Evolutionary conservation across 805 yeast genomes (phyloP).

Genomic region (Candida nitratophila): DNA sequence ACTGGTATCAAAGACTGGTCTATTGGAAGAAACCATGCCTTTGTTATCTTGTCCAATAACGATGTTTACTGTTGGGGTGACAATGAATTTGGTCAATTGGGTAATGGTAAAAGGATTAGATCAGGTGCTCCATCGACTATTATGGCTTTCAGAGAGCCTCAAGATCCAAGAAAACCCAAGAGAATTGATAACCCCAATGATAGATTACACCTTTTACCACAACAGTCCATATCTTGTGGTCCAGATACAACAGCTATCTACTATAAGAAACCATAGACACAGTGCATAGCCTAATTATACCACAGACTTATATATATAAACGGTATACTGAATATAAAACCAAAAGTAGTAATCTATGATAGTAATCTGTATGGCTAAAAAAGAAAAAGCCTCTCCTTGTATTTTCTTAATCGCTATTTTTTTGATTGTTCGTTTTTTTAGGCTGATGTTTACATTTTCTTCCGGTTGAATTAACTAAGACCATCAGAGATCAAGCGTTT

Average conservation of each 20-base stretch:
- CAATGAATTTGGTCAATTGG: conserved; percentile 77
- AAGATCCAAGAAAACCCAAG: conserved; percentile 6
- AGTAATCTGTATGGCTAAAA: too few relatives aligned
- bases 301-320: too few relatives aligned
- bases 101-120: conserved; percentile 69
- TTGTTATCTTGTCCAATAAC: conserved; percentile 51
- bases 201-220: conserved; percentile 37
- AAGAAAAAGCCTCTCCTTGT: too few relatives aligned
- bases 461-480: too few relatives aligned
- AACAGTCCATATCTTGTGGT: conserved; percentile 59
- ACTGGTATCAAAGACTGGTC: conserved; percentile 46
- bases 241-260: conserved; percentile 54
- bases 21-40: conserved; percentile 59
- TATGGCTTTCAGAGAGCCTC: conserved; percentile 56
- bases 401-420: too few relatives aligned
- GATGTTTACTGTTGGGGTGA: conserved; percentile 81
- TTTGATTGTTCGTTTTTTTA: too few relatives aligned
- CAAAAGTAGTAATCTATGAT: too few relatives aligned
- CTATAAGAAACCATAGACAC: conserved; percentile 28
- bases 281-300: too few relatives aligned
- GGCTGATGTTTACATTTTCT: too few relatives aligned
- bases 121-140: conserved; percentile 44
- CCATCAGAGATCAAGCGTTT: too few relatives aligned
- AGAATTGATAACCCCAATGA: conserved; percentile 28
- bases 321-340: too few relatives aligned